Percentiles rank a stretch among this genome's conserved stretches.
phyloP scores from a whole-genome alignment of 805 yeast genomes.

The Kuraishia borneana region DNA sequence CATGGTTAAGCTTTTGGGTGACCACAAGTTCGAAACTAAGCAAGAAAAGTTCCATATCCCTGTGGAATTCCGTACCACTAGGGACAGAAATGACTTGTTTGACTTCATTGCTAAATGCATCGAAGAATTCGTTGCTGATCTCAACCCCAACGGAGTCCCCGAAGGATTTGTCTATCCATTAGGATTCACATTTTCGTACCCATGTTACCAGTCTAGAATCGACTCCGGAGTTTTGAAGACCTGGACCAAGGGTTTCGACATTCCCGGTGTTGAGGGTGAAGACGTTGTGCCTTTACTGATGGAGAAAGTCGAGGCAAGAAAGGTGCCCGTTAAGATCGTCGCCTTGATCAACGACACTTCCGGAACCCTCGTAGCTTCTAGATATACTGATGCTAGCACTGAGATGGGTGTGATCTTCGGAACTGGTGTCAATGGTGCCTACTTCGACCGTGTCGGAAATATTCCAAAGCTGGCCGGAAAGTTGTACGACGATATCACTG shows the following conservation, averaged over 20 bases:
- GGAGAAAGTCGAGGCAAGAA: conserved; percentile 51
- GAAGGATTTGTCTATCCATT: conserved; percentile 51
- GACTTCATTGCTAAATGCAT: conserved; percentile 82
- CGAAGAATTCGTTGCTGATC: conserved; percentile 54
- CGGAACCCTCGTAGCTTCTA: conserved; percentile 93
- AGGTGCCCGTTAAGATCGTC: conserved; percentile 78
- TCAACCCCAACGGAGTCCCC: conserved; percentile 59
- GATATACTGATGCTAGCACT: conserved; percentile 83
- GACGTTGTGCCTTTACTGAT: conserved; percentile 91
- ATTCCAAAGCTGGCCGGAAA: conserved; percentile 81
- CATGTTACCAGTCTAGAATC: conserved; percentile 73
- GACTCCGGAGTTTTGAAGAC: conserved; percentile 84
- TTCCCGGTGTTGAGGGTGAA: conserved; percentile 87
- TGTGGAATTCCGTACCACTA: conserved; percentile 65
- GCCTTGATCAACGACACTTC: conserved; percentile 96
- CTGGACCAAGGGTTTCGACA: conserved; percentile 98
- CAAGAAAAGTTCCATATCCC: conserved; percentile 87
- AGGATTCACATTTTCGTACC: conserved; percentile 96
- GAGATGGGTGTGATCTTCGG: conserved; percentile 97
- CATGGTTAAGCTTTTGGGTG: conserved; percentile 46
- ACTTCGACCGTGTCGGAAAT: conserved; percentile 66
- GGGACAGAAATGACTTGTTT: conserved; percentile 65
- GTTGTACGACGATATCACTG: conserved; percentile 52
- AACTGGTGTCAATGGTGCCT: conserved; percentile 98
- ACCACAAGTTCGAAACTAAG: conserved; percentile 73